phyloP scores from a whole-genome alignment of 2,329 filamentous ascomycete genomes.

The Albifimbria verrucaria region DNA sequence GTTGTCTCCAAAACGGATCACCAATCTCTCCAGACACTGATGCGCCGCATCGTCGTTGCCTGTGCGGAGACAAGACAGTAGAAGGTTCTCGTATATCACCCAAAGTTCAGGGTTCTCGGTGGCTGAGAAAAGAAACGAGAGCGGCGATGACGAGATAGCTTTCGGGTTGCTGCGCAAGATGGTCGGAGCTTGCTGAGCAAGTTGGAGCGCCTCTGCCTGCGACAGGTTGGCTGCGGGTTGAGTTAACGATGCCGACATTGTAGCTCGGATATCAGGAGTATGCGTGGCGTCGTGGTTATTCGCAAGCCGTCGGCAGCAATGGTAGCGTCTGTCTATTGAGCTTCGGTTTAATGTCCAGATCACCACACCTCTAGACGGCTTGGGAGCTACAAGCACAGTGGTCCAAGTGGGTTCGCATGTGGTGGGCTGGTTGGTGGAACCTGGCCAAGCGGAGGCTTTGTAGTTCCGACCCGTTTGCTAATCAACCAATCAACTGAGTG shows the following conservation, averaged over 20 bases:
- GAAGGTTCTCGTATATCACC: constrained; percentile 81
- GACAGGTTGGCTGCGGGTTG: constrained; percentile 56
- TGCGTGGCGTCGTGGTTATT: constrained; percentile 7
- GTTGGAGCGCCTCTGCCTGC: constrained; percentile 50
- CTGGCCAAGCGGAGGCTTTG: background rate
- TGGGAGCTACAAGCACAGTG: too few relatives aligned
- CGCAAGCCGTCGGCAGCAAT: background rate
- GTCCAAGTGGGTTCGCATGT: background rate
- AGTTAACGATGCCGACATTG: constrained; percentile 52
- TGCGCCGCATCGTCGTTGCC: constrained; percentile 78
- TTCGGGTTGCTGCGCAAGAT: constrained; percentile 53
- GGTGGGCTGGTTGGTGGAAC: background rate
- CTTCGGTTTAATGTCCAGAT: background rate
- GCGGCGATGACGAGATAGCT: constrained; percentile 50
- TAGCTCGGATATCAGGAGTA: constrained; percentile 4
- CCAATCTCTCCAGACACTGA: constrained; percentile 70
- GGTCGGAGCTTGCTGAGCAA: constrained; percentile 59
- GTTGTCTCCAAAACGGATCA: constrained; percentile 72
- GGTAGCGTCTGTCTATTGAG: background rate
- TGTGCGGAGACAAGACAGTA: constrained; percentile 79
- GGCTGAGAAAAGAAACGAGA: constrained; percentile 50
- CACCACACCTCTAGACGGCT: background rate
- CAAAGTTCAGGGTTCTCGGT: constrained; percentile 77
- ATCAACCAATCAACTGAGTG: background rate
- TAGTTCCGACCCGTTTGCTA: background rate